Base-by-base conservation (phyloP, 306 rosid genomes). In the Rubus parviflorus region DNA sequence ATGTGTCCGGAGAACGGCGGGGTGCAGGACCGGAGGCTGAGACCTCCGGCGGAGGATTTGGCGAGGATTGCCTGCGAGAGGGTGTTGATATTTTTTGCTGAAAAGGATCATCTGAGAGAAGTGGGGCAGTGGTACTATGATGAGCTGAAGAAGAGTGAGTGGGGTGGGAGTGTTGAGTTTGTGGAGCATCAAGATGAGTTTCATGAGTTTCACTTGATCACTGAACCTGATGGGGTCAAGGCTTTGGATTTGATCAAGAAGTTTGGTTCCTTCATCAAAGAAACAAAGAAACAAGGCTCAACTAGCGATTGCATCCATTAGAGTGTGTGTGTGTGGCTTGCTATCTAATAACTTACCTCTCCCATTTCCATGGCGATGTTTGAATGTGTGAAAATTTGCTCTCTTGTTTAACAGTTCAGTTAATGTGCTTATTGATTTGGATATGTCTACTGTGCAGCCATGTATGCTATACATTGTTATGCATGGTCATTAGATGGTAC, bases 21-120 rank as follows among this genome's bases (percentile, higher is more conserved):
- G 69, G 48, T 81, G 40, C 35, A 81, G 14, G 83, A 84, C 68
- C 78, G 76, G 14, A 81, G 75, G 61, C 19, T 85, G 78, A 74
- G 73, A 65, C 76, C 85, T 68, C 37, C 77, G 11, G 48, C 40
- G 8, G 81, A 81, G 88, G 73, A 71, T 74, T 63, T 81, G 54
- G 65, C 25, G 4, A 58, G 67, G 30, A 3, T 85, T 2, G 64
- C 14, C 47, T 51, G 83, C 20, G 41, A 25, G 16, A 72, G 42
- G 70, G 75, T 74, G 61, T 42, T 81, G 78, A 72, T 84, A 3
- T 58, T 81, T 13, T 76, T 79, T 14, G 88, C 77, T 1, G 80
- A 54, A 17, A 38, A 30, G 11, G 61, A 70, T 57, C 62, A 71
- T 71, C 19, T 71, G 75, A 72, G 75, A 52, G 19, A n/a, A 35